Base-by-base conservation (phyloP, 208 protist species). In the Angomonas deanei region DNA sequence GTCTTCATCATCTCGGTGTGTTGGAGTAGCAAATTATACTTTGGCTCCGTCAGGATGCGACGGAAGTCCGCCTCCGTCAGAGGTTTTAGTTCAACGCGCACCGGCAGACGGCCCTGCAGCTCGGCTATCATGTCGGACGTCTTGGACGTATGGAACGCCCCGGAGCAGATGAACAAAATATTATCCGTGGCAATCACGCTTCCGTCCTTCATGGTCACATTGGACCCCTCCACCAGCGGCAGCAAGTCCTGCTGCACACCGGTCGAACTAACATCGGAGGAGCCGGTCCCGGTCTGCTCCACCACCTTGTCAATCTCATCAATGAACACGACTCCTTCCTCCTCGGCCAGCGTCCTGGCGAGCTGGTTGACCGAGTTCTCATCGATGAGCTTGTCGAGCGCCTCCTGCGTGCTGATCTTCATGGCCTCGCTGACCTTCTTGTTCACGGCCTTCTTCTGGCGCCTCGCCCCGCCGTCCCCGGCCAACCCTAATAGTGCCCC, bases 221-320 rank as follows among this genome's bases (percentile, higher is more conserved):
- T 94, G 1, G 83, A 94, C 48, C 97, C 97, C 70, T 99, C 97
- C 50, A 99, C 87, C 0, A 99, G 81, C n/a, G 98, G 98, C 3
- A 99, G 79, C 27, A 99, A 74, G 59, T 99, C 98, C 60, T 98
- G 92, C 86, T 99, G 98, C 48, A 99, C 98, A 33, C 97, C 97
- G 39, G 97, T 96, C 28, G 84, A 82, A 59, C 80, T 92, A 17
- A 96, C 93, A 69, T 98, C 96, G 19, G 71, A 78, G 64, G 74
- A 82, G 5, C 53, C 61, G 60, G 70, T 78, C 26, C 62, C 61
- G 17, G 70, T 72, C 32, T 94, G 84, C 3, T 74, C 64, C 11
- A 96, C 90, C 15, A 96, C 98, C 82, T 99, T 99, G 82, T 99
- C 98, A 66, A 99, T 99, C 64, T 99, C 98, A 71, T 99, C 98